Conservation (phyloP, 129 eudicot species). For the Ambrosia artemisiifolia region DNA sequence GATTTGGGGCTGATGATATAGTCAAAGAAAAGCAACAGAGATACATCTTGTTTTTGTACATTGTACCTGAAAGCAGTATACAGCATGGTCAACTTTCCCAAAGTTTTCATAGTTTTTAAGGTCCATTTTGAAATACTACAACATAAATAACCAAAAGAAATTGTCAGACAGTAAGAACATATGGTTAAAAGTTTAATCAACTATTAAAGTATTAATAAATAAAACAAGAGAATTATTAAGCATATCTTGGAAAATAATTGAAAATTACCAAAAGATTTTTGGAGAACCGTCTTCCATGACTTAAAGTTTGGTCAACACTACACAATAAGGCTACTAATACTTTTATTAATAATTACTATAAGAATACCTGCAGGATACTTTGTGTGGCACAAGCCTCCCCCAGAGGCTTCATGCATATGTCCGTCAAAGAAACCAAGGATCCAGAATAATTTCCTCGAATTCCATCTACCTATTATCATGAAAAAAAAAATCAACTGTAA, state of each 20-base stretch:
- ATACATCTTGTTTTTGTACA: slow-evolving; percentile 32
- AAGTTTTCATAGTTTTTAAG: slow-evolving; percentile 56
- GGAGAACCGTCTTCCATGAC: not conserved
- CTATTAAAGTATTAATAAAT: not conserved
- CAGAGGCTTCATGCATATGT: slow-evolving; percentile 96
- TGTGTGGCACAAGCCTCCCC: slow-evolving; percentile 97
- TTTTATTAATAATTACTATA: not conserved
- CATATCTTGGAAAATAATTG: not conserved
- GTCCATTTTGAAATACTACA: slow-evolving; percentile 92
- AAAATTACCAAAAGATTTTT: not conserved
- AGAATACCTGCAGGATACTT: slow-evolving; percentile 82
- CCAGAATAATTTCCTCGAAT: slow-evolving; percentile 82
- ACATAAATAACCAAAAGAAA: slow-evolving; percentile 5
- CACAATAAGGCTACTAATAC: not conserved
- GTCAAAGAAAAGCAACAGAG: slow-evolving; percentile 2
- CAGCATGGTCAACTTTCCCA: slow-evolving; percentile 84
- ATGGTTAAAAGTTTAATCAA: not conserved
- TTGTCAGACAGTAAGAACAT: not conserved
- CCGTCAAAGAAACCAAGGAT: slow-evolving; percentile 71
- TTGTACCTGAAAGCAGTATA: slow-evolving; percentile 92
- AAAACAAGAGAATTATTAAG: not conserved
- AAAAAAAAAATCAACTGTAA: not conserved
- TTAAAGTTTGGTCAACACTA: not conserved
- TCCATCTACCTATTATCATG: slow-evolving; percentile 63
- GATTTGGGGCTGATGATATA: not conserved